These are phyloP conservation scores for Penicillium simplicissimum DNA, from an alignment of 495 filamentous ascomycete species.

Conservation along the genomic window DNA sequence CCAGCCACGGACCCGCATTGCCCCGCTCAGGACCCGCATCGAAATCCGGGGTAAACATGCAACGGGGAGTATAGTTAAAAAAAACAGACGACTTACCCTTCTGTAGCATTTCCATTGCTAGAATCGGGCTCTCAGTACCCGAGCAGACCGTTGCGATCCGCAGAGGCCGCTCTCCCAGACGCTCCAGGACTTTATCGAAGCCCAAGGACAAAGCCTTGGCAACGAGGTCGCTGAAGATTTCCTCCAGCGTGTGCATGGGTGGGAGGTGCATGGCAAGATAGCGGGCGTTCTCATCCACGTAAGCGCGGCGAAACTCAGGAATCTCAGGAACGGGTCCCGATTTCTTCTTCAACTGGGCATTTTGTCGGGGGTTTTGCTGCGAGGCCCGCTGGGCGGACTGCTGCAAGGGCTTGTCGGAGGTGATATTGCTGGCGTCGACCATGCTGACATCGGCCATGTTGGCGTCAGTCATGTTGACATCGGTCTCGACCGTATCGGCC, in stretches of 20 bases:
- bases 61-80: not conserved
- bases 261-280: conserved; percentile 38
- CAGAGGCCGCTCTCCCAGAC: conserved; percentile 46
- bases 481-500: not conserved
- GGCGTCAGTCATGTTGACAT: not conserved
- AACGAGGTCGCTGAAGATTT: conserved; percentile 54
- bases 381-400: no score
- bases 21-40: not conserved
- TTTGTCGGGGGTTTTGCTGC: no score
- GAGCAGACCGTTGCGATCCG: conserved; percentile 78
- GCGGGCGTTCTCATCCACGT: not conserved
- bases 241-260: conserved; percentile 46
- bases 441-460: not conserved
- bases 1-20: not conserved
- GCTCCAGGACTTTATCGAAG: conserved; percentile 36
- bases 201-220: conserved; percentile 37
- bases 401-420: not conserved
- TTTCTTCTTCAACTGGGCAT: not conserved
- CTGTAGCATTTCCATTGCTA: conserved; percentile 59
- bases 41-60: not conserved
- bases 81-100: conserved; percentile 33
- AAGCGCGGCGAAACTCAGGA: conserved; percentile 14
- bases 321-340: conserved; percentile 1
- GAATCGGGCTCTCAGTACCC: conserved; percentile 76
- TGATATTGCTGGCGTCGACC: not conserved